A percentile compares a stretch with the other conserved stretches of the same genome.
Evolutionary conservation across 805 yeast species (phyloP).

Genomic region (Lachancea sp.): DNA sequence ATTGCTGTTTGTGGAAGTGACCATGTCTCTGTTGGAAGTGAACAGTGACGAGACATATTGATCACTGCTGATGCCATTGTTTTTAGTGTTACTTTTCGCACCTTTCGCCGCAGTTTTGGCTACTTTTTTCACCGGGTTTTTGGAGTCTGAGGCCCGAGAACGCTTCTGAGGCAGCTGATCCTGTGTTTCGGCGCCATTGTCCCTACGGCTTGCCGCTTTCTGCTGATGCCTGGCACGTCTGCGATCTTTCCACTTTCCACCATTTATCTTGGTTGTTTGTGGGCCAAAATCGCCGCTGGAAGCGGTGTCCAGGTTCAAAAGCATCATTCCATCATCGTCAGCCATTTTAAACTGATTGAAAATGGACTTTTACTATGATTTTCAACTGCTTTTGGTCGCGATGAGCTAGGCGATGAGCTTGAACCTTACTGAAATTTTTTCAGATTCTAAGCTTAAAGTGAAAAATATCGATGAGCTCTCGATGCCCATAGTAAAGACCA

Average conservation of each 20-base stretch:
- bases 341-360: constrained; percentile 15
- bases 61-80: constrained; percentile 5
- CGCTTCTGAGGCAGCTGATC: not conserved
- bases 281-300: constrained; percentile 20
- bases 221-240: constrained; percentile 49
- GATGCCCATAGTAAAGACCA: not conserved
- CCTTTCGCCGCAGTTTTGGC: not conserved
- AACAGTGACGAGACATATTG: constrained; percentile 83
- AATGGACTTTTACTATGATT: not conserved
- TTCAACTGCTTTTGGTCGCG: not conserved
- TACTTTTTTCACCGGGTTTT: not conserved
- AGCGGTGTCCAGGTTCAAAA: constrained; percentile 65
- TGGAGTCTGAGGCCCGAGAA: not conserved
- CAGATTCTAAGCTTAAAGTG: constrained; percentile 1
- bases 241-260: constrained; percentile 82
- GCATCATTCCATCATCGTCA: constrained; percentile 36
- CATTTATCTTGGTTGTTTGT: constrained; percentile 42
- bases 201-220: constrained; percentile 30
- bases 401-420: constrained; percentile 4
- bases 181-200: not conserved
- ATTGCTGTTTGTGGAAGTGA: constrained; percentile 31
- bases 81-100: not conserved
- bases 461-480: constrained; percentile 1
- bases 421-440: constrained; percentile 13
- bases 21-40: constrained; percentile 56